phyloP scores from a whole-genome alignment of 441 rosid genomes.

The Arabidopsis hybrid region DNA sequence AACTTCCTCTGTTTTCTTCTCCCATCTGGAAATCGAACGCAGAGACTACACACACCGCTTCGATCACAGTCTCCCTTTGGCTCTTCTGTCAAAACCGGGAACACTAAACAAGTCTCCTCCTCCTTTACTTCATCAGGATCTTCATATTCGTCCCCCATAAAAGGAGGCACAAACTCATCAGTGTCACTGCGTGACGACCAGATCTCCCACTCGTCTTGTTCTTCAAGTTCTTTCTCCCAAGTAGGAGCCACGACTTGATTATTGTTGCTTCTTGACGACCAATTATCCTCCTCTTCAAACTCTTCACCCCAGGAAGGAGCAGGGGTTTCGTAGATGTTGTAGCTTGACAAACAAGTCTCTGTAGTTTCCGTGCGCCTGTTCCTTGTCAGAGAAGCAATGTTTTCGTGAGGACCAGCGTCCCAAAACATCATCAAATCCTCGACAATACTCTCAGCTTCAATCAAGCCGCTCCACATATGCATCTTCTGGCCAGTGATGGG shows the following conservation, averaged over 20 bases:
- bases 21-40: constrained; percentile 89
- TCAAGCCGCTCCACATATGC: constrained; percentile 30
- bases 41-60: constrained; percentile 71
- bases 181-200: constrained; percentile 59
- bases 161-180: constrained; percentile 24
- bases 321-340: not conserved
- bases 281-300: constrained; percentile 13
- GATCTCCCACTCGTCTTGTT: not conserved
- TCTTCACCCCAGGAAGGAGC: constrained; percentile 33
- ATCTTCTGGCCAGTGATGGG: constrained; percentile 44
- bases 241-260: not conserved
- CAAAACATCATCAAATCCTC: constrained; percentile 20
- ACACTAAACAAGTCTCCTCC: constrained; percentile 50
- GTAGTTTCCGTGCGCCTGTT: not conserved
- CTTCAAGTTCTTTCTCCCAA: not conserved
- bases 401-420: constrained; percentile 19
- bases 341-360: not conserved
- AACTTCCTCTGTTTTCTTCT: constrained; percentile 43
- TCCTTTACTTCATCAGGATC: constrained; percentile 4
- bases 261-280: not conserved
- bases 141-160: not conserved
- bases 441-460: constrained; percentile 32
- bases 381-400: constrained; percentile 27
- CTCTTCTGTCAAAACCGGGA: constrained; percentile 74
- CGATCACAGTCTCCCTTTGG: constrained; percentile 59